Conservation (phyloP, 371 early-diverging fungal genomes). For the Apophysomyces ossiformis region DNA sequence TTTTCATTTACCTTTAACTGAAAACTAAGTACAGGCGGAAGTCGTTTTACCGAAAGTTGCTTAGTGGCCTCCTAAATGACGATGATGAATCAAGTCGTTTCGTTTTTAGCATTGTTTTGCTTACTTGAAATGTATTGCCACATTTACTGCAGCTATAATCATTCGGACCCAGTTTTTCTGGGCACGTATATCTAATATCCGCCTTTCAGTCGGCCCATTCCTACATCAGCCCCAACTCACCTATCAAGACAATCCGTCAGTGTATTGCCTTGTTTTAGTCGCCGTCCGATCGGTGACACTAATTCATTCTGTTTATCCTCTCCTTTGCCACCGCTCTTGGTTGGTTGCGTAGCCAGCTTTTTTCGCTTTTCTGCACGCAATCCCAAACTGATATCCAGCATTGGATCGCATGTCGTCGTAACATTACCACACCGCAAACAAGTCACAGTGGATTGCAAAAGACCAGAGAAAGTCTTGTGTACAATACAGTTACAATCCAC, state of each 20-base stretch:
- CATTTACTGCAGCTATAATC: constrained; percentile 81
- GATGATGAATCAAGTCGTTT: background rate
- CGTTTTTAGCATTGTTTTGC: background rate
- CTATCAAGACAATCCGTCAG: constrained; percentile 63
- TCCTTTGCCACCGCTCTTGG: constrained; percentile 17
- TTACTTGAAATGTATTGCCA: constrained; percentile 59
- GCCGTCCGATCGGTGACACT: constrained; percentile 23
- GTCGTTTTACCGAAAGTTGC: constrained; percentile 81
- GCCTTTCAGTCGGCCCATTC: background rate
- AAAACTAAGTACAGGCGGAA: constrained; percentile 89
- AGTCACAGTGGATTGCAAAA: constrained; percentile 87
- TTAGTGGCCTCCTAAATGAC: constrained; percentile 72
- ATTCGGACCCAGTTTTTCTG: constrained; percentile 70
- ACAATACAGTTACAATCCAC: constrained; percentile 83
- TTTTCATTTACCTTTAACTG: constrained; percentile 77
- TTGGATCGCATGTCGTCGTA: constrained; percentile 83
- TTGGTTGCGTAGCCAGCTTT: constrained; percentile 22
- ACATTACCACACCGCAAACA: constrained; percentile 84
- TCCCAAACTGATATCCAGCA: constrained; percentile 91
- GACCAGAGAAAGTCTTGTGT: constrained; percentile 91
- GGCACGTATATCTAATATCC: constrained; percentile 68
- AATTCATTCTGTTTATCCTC: constrained; percentile 16
- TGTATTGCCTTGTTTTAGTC: constrained; percentile 41
- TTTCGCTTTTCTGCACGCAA: constrained; percentile 60
- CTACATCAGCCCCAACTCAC: constrained; percentile 20